phyloP scores from a whole-genome alignment of 2,329 filamentous ascomycete genomes.

The Cladosporium sp. region DNA sequence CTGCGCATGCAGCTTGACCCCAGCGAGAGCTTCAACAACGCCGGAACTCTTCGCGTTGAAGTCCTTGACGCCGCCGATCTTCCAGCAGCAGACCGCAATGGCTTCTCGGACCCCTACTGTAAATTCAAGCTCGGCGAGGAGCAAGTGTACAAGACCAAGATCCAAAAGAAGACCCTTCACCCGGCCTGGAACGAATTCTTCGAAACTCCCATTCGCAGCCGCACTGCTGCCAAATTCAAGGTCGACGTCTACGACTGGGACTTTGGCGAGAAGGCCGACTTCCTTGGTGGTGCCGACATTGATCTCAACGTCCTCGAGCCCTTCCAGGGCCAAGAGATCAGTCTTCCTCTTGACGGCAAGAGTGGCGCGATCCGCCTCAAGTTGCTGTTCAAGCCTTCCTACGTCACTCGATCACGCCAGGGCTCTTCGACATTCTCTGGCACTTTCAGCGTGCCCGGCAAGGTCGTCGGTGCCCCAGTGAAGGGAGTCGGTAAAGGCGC shows the following conservation, averaged over 20 bases:
- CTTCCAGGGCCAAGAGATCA: conserved; percentile 73
- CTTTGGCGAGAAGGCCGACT: conserved; percentile 91
- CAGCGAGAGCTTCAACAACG: conserved; percentile 97
- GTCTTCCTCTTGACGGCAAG: conserved; percentile 77
- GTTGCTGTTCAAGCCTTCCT: conserved; percentile 88
- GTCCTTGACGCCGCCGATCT: conserved; percentile 81
- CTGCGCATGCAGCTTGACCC: conserved; percentile 92
- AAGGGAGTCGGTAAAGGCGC: conserved; percentile 82
- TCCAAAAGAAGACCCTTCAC: conserved; percentile 92
- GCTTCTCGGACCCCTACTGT: conserved; percentile 95
- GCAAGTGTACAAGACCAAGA: conserved; percentile 91
- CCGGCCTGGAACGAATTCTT: conserved; percentile 97
- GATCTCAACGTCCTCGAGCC: conserved; percentile 78
- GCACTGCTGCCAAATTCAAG: conserved; percentile 80
- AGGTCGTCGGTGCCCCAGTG: conserved; percentile 92
- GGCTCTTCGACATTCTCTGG: conserved; percentile 91
- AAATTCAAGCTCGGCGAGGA: conserved; percentile 88
- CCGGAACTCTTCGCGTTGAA: conserved; percentile 92
- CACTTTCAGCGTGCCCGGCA: conserved; percentile 80
- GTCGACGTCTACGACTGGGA: conserved; percentile 93
- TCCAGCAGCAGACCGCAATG: conserved; percentile 92
- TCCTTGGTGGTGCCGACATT: conserved; percentile 73
- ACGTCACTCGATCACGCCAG: conserved; percentile 79
- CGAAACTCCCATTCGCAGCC: conserved; percentile 74
- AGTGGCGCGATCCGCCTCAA: conserved; percentile 78